Evolutionary conservation across 345 rosid species (phyloP).

Genomic region (Tarenaya hassleriana): DNA sequence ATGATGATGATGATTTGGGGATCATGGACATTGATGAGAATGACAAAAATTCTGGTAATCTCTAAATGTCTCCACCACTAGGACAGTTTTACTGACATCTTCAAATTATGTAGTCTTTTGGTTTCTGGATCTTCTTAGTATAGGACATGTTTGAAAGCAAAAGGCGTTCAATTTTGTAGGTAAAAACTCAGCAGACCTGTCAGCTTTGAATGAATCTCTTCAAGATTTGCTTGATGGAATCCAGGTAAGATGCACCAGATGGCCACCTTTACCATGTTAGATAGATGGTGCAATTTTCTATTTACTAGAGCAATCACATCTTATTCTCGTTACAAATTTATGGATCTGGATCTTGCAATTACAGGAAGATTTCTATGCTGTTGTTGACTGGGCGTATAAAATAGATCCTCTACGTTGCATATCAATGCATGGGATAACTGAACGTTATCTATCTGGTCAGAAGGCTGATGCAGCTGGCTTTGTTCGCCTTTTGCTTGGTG

Average conservation of each 20-base stretch:
- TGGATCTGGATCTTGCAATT: slow-evolving; percentile 21
- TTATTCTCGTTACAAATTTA: background rate
- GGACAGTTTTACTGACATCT: slow-evolving; percentile 14
- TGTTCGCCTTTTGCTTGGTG: slow-evolving; percentile 95
- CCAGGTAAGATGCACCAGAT: slow-evolving; percentile 44
- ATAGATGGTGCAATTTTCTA: slow-evolving; percentile 8
- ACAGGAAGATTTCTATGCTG: slow-evolving; percentile 97
- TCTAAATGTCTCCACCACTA: slow-evolving; percentile 14
- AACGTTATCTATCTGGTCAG: slow-evolving; percentile 94
- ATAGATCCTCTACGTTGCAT: slow-evolving; percentile 95
- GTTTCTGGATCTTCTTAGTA: slow-evolving; percentile 13
- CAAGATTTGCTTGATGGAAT: slow-evolving; percentile 97
- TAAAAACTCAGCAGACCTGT: slow-evolving; percentile 68
- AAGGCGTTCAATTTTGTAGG: slow-evolving; percentile 39
- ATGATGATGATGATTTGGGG: slow-evolving; percentile 83
- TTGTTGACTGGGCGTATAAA: slow-evolving; percentile 99
- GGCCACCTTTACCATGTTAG: slow-evolving; percentile 36
- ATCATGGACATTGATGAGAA: slow-evolving; percentile 89
- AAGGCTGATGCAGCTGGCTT: slow-evolving; percentile 99
- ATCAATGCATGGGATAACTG: slow-evolving; percentile 99
- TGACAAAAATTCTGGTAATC: slow-evolving; percentile 65
- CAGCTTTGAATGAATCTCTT: slow-evolving; percentile 79
- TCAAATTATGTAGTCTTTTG: slow-evolving; percentile 5
- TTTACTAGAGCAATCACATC: background rate
- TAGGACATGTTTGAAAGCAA: slow-evolving; percentile 19